A percentile compares a stretch with the other conserved stretches of the same genome.
These are phyloP conservation scores for Calocera cornea DNA, from an alignment of 768 basidiomycete genomes.

Conservation along the genomic window DNA sequence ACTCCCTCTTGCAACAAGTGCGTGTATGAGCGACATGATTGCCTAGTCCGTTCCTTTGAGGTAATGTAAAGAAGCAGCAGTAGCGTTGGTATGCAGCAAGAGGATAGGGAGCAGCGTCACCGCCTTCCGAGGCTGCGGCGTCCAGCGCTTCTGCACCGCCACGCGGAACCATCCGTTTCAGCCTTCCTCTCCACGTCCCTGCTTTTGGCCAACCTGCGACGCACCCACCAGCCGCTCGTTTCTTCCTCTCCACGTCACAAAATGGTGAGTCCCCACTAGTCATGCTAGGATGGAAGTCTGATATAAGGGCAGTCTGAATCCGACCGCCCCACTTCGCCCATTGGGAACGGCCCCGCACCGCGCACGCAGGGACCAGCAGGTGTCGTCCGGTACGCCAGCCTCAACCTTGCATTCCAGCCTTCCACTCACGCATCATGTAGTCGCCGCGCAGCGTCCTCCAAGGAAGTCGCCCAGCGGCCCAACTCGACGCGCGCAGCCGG, in stretches of 20 bases:
- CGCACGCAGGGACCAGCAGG: constrained; percentile 1
- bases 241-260: neutral
- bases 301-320: neutral
- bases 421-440: constrained; percentile 25
- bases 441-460: constrained; percentile 55
- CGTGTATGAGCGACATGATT: constrained; percentile 49
- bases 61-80: neutral
- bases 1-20: constrained; percentile 63
- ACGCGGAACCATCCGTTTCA: neutral
- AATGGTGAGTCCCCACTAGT: neutral
- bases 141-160: neutral
- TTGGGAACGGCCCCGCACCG: neutral
- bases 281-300: neutral
- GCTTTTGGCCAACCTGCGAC: neutral
- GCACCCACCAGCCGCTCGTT: neutral
- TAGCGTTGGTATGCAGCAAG: neutral
- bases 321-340: neutral
- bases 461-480: constrained; percentile 45
- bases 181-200: neutral
- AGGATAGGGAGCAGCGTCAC: neutral
- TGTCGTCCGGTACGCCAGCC: neutral
- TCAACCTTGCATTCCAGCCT: neutral
- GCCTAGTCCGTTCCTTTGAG: neutral
- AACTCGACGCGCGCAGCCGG: constrained; percentile 85
- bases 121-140: neutral